Evolutionary conservation across 768 basidiomycete genomes (phyloP).

Genomic region (Mycena galericulata): DNA sequence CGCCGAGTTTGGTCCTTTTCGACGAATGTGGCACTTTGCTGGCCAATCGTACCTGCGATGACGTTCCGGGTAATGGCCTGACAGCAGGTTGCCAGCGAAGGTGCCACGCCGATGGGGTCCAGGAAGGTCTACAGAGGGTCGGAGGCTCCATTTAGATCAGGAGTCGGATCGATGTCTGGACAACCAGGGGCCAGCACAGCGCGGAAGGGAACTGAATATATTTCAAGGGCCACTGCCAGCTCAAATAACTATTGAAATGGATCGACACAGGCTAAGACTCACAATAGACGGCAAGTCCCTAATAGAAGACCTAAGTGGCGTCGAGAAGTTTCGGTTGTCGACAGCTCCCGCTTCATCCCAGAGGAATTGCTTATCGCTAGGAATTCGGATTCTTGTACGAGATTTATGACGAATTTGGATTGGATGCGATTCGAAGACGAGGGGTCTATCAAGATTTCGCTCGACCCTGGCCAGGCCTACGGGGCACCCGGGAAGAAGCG

Average conservation of each 20-base stretch:
- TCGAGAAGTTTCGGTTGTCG: neutral
- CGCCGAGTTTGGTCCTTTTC: too few relatives aligned
- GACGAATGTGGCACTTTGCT: too few relatives aligned
- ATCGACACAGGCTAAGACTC: too few relatives aligned
- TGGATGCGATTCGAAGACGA: neutral
- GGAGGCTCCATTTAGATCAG: neutral
- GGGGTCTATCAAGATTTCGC: conserved; percentile 22
- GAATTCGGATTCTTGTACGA: conserved; percentile 1
- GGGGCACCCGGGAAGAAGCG: neutral
- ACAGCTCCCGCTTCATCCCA: conserved; percentile 2
- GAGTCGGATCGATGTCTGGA: too few relatives aligned
- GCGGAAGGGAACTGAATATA: too few relatives aligned
- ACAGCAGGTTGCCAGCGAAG: neutral
- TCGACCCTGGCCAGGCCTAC: neutral
- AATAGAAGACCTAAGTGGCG: neutral
- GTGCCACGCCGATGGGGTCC: neutral
- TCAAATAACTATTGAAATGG: too few relatives aligned
- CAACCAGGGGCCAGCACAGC: too few relatives aligned
- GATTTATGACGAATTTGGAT: neutral
- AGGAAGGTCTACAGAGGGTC: neutral
- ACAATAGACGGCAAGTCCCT: too few relatives aligned
- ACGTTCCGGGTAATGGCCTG: too few relatives aligned
- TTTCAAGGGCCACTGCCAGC: too few relatives aligned
- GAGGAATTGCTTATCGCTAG: conserved; percentile 23
- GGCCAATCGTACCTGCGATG: too few relatives aligned